These are phyloP conservation scores for Mycotypha africana DNA, from an alignment of 371 early-diverging fungal species.

Conservation along the genomic window DNA sequence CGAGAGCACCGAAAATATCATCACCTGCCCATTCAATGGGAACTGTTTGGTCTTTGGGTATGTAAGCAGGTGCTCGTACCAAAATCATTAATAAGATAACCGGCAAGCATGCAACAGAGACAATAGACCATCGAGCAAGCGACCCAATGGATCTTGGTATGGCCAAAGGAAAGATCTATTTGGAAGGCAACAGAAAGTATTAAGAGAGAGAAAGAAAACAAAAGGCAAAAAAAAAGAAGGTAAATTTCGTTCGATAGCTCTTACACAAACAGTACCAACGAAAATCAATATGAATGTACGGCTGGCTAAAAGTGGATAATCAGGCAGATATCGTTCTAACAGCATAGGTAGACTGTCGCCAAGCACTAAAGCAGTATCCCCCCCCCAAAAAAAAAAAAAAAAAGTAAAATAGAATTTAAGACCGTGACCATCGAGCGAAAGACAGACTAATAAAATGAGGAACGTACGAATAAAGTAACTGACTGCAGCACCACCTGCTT, in stretches of 20 bases:
- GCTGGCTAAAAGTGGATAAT: conserved; percentile 23
- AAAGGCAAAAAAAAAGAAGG: not conserved
- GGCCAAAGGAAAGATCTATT: conserved; percentile 44
- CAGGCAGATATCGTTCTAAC: conserved; percentile 35
- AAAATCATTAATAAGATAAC: conserved; percentile 45
- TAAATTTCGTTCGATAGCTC: not conserved
- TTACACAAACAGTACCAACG: conserved; percentile 35
- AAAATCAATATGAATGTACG: conserved; percentile 38
- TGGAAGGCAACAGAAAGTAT: not conserved
- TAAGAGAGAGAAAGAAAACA: not conserved
- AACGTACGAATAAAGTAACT: conserved; percentile 46
- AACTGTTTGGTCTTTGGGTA: conserved; percentile 31
- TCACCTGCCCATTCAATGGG: conserved; percentile 42
- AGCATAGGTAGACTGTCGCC: conserved; percentile 55
- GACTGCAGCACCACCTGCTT: conserved; percentile 42
- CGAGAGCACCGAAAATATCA: conserved; percentile 51
- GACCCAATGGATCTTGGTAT: conserved; percentile 55
- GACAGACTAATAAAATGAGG: not conserved
- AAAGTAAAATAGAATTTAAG: not conserved
- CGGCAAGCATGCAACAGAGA: conserved; percentile 50
- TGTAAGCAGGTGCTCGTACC: conserved; percentile 46
- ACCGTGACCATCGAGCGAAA: not conserved
- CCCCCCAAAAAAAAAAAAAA: not conserved
- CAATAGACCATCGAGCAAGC: conserved; percentile 49
- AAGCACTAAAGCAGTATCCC: conserved; percentile 43